phyloP scores from a whole-genome alignment of 1,284 basidiomycete species.

The Ganoderma sinense region DNA sequence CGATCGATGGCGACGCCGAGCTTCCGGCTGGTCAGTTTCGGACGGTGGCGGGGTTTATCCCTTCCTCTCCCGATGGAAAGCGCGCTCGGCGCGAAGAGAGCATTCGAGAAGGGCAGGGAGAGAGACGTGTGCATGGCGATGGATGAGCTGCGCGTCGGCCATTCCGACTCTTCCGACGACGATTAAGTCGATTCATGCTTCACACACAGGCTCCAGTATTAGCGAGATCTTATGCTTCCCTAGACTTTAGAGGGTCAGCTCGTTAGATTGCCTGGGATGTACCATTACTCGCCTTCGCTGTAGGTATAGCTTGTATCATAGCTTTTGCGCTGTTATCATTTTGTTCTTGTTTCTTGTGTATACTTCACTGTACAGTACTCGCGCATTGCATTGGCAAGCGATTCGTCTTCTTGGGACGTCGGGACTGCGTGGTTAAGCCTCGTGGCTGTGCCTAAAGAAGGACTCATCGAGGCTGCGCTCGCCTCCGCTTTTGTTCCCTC shows the following conservation, averaged over 20 bases:
- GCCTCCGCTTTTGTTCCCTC: not conserved
- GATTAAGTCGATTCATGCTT: not conserved
- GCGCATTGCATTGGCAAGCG: not conserved
- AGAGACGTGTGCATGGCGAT: slow-evolving; percentile 10
- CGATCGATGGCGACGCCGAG: slow-evolving; percentile 40
- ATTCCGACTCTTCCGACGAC: slow-evolving; percentile 5
- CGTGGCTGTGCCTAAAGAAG: slow-evolving; percentile 12
- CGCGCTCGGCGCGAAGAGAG: slow-evolving; percentile 7
- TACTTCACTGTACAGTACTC: slow-evolving; percentile 4
- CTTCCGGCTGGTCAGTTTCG: slow-evolving; percentile 63
- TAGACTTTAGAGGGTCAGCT: not conserved
- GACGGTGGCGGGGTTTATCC: slow-evolving; percentile 31
- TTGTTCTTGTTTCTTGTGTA: slow-evolving; percentile 1
- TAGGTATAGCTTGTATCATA: slow-evolving; percentile 17
- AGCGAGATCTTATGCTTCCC: not conserved
- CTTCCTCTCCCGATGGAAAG: slow-evolving; percentile 3
- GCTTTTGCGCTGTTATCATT: not conserved
- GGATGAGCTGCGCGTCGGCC: slow-evolving; percentile 12
- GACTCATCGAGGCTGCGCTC: not conserved
- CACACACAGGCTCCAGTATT: not conserved
- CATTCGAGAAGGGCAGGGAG: slow-evolving; percentile 15
- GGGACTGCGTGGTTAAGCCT: slow-evolving; percentile 5
- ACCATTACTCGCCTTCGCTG: not conserved
- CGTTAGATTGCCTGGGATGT: not conserved
- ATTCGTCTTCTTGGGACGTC: not conserved